Conservation (phyloP, 169 alveolate species). For the Eimeria necatrix region DNA sequence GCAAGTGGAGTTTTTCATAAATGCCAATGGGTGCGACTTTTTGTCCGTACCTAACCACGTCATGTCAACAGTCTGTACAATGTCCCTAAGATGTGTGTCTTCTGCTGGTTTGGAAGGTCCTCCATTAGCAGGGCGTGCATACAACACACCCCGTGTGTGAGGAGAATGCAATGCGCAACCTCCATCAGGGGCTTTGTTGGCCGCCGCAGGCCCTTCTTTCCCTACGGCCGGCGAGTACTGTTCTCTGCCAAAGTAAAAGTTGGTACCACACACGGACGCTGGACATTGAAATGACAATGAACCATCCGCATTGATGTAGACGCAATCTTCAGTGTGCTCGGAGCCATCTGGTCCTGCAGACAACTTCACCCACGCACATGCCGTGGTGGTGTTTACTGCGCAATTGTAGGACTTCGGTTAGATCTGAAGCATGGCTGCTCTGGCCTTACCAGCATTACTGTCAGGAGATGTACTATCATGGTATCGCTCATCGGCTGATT, state of each 20-base stretch:
- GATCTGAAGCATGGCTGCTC: background rate
- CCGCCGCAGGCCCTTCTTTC: background rate
- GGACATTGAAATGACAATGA: conserved; percentile 50
- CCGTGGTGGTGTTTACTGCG: too few relatives aligned
- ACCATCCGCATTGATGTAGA: conserved; percentile 39
- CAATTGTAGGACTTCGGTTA: too few relatives aligned
- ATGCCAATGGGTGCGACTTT: conserved; percentile 37
- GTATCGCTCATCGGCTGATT: background rate
- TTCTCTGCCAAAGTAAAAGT: conserved; percentile 44
- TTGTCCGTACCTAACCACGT: conserved; percentile 45
- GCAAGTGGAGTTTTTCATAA: conserved; percentile 37
- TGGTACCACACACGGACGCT: conserved; percentile 40
- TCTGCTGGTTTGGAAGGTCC: background rate
- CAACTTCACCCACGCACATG: background rate
- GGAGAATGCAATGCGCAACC: background rate
- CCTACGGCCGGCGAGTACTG: background rate
- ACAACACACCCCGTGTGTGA: background rate
- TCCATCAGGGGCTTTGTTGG: background rate
- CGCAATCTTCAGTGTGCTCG: conserved; percentile 16
- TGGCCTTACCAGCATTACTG: background rate
- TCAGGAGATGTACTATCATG: background rate
- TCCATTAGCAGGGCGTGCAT: background rate
- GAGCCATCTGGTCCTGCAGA: conserved; percentile 12
- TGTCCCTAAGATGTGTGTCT: background rate
- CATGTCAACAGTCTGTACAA: conserved; percentile 31